These are phyloP conservation scores for Pichia rugopelliculosa DNA, from an alignment of 805 yeast species.

Conservation along the genomic window DNA sequence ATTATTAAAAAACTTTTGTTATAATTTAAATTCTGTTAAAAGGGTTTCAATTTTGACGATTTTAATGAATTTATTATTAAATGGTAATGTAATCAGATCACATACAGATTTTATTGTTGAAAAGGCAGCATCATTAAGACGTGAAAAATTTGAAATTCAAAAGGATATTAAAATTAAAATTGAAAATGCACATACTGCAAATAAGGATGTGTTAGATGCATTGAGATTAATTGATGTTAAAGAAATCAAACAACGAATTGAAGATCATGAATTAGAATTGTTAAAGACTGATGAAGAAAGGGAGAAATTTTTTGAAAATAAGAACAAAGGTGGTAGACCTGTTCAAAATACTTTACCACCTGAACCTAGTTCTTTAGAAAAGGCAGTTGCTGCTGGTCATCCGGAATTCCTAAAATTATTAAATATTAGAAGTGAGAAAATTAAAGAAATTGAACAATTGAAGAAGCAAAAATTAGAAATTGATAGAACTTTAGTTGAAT, in stretches of 20 bases:
- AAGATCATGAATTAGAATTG: slow-evolving; percentile 18
- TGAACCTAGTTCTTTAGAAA: slow-evolving; percentile 30
- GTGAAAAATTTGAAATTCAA: slow-evolving; percentile 57
- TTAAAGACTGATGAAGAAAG: slow-evolving; percentile 11
- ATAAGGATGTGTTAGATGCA: slow-evolving; percentile 33
- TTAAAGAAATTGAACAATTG: slow-evolving; percentile 37
- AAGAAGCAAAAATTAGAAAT: slow-evolving; percentile 42
- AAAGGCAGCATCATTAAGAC: slow-evolving; percentile 50
- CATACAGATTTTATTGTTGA: slow-evolving; percentile 66
- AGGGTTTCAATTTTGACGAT: slow-evolving; percentile 44
- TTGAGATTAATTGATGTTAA: slow-evolving; percentile 23
- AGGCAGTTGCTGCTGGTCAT: slow-evolving; percentile 33
- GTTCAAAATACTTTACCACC: slow-evolving; percentile 21
- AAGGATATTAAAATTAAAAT: slow-evolving; percentile 48
- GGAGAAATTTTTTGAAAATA: slow-evolving; percentile 13
- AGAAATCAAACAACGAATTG: slow-evolving; percentile 17
- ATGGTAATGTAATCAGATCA: slow-evolving; percentile 50
- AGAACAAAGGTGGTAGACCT: slow-evolving; percentile 21
- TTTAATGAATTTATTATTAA: slow-evolving; percentile 53
- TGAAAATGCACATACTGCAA: slow-evolving; percentile 44
- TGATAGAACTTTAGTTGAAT: slow-evolving; percentile 56
- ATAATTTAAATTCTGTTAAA: slow-evolving; percentile 41
- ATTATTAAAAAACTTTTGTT: slow-evolving; percentile 48
- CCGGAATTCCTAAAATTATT: slow-evolving; percentile 37
- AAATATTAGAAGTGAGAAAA: slow-evolving; percentile 35